Evolutionary conservation across 2,329 filamentous ascomycete species (phyloP), one percentile per base, ranked within the genome.

Genomic region (Xylaria sp.): DNA sequence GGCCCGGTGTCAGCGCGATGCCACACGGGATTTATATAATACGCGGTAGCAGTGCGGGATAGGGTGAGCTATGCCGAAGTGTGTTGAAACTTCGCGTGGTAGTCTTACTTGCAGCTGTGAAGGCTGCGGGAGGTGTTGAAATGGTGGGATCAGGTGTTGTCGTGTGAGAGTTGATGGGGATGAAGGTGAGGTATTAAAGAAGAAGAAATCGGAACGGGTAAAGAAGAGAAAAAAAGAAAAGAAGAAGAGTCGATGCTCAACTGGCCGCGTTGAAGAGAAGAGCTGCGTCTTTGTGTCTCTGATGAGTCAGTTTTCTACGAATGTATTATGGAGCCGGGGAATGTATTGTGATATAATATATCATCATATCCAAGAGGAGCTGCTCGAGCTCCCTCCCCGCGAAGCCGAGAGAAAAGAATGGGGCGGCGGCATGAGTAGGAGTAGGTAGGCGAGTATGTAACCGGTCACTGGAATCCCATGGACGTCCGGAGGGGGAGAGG

Each of bases 61-160:
- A 49, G 35, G 52, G 11, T 30, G 23, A 30, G 23, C 9, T 11
- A 55, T 55, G 62, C 63, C 58, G 64, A 61, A 62, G 59, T 35
- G 63, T 68, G 66, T 65, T 68, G 69, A 68, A 51, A 64, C 67
- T 65, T 67, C 66, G 65, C 64, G 67, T 60, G 52, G 9, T 19
- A 3, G 49, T 9, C 62, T 66, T 53, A 42, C 62, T 69, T 56
- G 62, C 62, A 60, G 52, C 48, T 58, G 55, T 57, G 58, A 63
- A 60, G 18, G 52, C 52, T 47, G 34, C 9, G 30, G 9, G 16
- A 16, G 23, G 23, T 30, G 23, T 30, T 30, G 23, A 30, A 30
- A 30, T 16, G 16, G 16, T 16, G 16, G 16, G 16, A 16, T 16
- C 16, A 16, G 16, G 16, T 16, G 16, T 16, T 16, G 16, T 16